These are phyloP conservation scores for Sordariomycetes sp. DNA, from an alignment of 2,329 filamentous ascomycete genomes.

Conservation along the genomic window DNA sequence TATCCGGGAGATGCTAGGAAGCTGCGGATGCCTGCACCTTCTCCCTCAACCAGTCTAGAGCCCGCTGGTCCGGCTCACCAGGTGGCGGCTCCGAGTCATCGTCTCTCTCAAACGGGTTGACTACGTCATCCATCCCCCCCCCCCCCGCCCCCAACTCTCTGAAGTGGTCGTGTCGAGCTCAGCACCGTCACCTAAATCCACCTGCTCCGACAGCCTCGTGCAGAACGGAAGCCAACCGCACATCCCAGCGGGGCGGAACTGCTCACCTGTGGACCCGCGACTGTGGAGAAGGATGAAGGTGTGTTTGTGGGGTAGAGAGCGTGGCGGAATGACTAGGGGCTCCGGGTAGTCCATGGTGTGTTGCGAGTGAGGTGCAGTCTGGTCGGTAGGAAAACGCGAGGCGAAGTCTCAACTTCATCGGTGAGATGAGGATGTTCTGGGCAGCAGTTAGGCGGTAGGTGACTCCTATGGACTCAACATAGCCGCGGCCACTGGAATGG, in stretches of 20 bases:
- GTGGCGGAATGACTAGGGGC: neutral
- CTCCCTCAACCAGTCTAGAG: neutral
- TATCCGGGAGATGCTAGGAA: neutral
- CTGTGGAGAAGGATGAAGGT: conserved; percentile 10
- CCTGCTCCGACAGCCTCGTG: conserved; percentile 13
- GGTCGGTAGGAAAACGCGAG: no score
- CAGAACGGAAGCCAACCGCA: conserved; percentile 30
- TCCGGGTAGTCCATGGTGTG: neutral
- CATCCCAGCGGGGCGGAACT: conserved; percentile 21
- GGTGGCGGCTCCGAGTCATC: neutral
- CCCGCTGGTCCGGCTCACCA: neutral
- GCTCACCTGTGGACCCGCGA: conserved; percentile 10
- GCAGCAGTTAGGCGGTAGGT: no score
- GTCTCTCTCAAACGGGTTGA: neutral
- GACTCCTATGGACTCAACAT: no score
- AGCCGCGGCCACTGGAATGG: no score
- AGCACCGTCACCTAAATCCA: conserved; percentile 5
- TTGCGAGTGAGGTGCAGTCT: no score
- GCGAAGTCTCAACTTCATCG: no score
- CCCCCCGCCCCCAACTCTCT: neutral
- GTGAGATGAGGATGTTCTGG: no score
- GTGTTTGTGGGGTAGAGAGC: conserved; percentile 3
- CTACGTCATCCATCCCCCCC: neutral
- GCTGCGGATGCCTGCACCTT: neutral
- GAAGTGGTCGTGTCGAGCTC: no score